Conservation (phyloP, 345 rosid species). For the Moricandia moricandioides region DNA sequence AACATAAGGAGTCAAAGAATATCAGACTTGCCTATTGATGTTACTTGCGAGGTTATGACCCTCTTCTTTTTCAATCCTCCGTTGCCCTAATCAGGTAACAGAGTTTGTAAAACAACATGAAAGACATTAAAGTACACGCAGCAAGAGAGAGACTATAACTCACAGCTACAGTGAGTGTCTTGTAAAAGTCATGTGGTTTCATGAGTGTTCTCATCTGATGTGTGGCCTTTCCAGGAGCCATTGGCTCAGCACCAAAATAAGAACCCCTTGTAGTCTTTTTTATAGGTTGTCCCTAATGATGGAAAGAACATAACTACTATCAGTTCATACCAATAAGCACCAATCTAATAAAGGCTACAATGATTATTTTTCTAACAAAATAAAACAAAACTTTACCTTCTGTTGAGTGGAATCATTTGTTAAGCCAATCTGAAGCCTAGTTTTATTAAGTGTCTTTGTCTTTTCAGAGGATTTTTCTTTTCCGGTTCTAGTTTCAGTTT, state of each 20-base stretch:
- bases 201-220: not conserved
- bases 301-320: not conserved
- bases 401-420: not conserved
- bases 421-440: not conserved
- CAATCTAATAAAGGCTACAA: not conserved
- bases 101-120: not conserved
- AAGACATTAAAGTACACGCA: not conserved
- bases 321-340: not conserved
- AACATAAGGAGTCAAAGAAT: no score
- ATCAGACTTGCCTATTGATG: constrained; percentile 17
- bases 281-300: constrained; percentile 7
- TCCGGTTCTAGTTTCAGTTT: constrained; percentile 24
- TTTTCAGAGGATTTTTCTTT: not conserved
- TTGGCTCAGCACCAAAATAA: constrained; percentile 15
- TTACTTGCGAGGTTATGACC: no score
- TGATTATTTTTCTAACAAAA: not conserved
- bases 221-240: no score
- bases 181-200: not conserved
- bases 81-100: not conserved
- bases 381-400: not conserved
- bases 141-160: constrained; percentile 28
- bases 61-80: constrained; percentile 6
- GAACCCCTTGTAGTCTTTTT: constrained; percentile 24
- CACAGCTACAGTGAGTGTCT: constrained; percentile 38
- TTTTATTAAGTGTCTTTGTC: not conserved